Conservation (phyloP, 495 filamentous ascomycete genomes). For the Astrothelium subdiscretum region DNA sequence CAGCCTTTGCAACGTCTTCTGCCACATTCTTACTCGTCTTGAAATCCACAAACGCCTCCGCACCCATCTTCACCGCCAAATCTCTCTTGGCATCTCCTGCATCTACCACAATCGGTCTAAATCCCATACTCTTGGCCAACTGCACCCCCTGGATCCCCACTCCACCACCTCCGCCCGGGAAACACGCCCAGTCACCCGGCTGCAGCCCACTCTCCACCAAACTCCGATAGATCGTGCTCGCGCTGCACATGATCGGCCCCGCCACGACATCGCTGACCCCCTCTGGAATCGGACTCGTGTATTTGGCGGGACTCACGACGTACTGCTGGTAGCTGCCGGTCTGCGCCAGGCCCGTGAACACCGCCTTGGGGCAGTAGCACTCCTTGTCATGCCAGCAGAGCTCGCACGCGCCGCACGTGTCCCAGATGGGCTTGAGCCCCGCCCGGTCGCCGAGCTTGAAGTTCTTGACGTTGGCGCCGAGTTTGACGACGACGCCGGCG, state of each 20-base stretch:
- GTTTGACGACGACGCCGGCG: constrained; percentile 42
- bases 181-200: constrained; percentile 34
- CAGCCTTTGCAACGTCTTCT: constrained; percentile 30
- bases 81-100: constrained; percentile 32
- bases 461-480: constrained; percentile 39
- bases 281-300: constrained; percentile 33
- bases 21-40: constrained; percentile 27
- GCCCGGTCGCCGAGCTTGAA: constrained; percentile 48
- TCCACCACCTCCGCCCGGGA: constrained; percentile 34
- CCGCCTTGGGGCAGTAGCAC: constrained; percentile 24
- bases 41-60: constrained; percentile 43
- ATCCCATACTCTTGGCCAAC: constrained; percentile 39
- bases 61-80: constrained; percentile 36
- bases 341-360: constrained; percentile 25
- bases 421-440: constrained; percentile 44
- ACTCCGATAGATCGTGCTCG: constrained; percentile 31
- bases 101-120: constrained; percentile 42
- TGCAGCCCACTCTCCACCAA: constrained; percentile 28
- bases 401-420: constrained; percentile 41
- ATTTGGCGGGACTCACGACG: constrained; percentile 29
- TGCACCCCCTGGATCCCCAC: constrained; percentile 33
- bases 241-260: constrained; percentile 37
- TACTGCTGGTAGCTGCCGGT: constrained; percentile 33
- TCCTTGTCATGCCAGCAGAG: constrained; percentile 31
- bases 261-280: constrained; percentile 32